phyloP scores from a whole-genome alignment of 2,329 filamentous ascomycete species.

The Talaromyces marneffei region DNA sequence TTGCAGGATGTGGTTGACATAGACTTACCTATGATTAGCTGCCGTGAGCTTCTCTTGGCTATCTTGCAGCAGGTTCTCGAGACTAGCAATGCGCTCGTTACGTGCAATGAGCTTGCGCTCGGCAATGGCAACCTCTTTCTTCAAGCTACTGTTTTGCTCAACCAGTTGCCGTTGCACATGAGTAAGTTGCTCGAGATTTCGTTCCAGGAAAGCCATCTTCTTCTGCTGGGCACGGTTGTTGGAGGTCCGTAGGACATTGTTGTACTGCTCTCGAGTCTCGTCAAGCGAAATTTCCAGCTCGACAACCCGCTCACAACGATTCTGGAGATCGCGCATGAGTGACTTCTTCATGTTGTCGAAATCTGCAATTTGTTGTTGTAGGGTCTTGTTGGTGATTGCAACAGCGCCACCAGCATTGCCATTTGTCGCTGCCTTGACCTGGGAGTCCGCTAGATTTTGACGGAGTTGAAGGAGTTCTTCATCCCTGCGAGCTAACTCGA shows the following conservation, averaged over 20 bases:
- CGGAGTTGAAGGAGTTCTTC: slow-evolving; percentile 79
- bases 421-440: slow-evolving; percentile 50
- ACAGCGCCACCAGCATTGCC: slow-evolving; percentile 42
- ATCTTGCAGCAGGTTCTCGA: slow-evolving; percentile 88
- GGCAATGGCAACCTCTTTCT: slow-evolving; percentile 98
- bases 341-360: slow-evolving; percentile 99
- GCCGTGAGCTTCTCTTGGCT: slow-evolving; percentile 97
- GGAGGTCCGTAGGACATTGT: slow-evolving; percentile 91
- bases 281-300: slow-evolving; percentile 97
- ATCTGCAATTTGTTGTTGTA: slow-evolving; percentile 96
- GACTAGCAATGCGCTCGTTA: slow-evolving; percentile 92
- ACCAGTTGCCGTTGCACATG: slow-evolving; percentile 96
- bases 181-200: slow-evolving; percentile 95
- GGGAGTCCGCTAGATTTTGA: slow-evolving; percentile 69
- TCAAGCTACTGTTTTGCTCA: slow-evolving; percentile 92
- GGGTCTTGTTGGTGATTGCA: slow-evolving; percentile 74
- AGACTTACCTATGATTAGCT: slow-evolving; percentile 86
- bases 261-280: slow-evolving; percentile 97
- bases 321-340: slow-evolving; percentile 96
- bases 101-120: slow-evolving; percentile 94
- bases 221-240: slow-evolving; percentile 99
- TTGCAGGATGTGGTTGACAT: slow-evolving; percentile 3
- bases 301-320: slow-evolving; percentile 94
- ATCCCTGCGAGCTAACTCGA: slow-evolving; percentile 68
- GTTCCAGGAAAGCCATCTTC: slow-evolving; percentile 99